phyloP scores from a whole-genome alignment of 371 early-diverging fungal genomes.

The Gilbertella persicaria region DNA sequence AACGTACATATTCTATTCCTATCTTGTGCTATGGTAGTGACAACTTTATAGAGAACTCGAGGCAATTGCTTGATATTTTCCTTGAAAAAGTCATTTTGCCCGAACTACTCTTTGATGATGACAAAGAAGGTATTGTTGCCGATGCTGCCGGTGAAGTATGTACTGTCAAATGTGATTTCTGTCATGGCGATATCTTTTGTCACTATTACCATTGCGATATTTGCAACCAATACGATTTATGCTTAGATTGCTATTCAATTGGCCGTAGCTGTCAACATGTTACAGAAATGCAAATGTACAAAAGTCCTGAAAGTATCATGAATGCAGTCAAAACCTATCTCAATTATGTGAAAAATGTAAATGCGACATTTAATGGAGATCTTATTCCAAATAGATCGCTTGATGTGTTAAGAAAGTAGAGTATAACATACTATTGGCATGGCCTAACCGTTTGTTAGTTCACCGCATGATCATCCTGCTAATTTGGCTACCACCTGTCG shows the following conservation, averaged over 20 bases:
- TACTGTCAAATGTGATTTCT: constrained; percentile 36
- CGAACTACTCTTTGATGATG: constrained; percentile 17
- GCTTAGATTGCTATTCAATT: constrained; percentile 32
- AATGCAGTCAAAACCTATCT: constrained; percentile 11
- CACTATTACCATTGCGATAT: constrained; percentile 34
- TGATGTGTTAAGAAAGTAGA: background rate
- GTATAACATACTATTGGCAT: background rate
- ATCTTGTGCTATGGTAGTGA: background rate
- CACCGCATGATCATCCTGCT: background rate
- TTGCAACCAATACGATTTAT: constrained; percentile 35
- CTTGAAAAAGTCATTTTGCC: constrained; percentile 20
- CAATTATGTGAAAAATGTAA: constrained; percentile 12
- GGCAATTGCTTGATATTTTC: constrained; percentile 16
- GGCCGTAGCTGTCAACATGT: constrained; percentile 40
- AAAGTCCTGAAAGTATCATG: background rate
- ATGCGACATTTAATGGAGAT: background rate
- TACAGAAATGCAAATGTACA: constrained; percentile 23
- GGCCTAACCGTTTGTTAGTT: background rate
- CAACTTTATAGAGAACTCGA: constrained; percentile 12
- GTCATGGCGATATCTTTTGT: constrained; percentile 36
- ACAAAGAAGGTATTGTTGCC: background rate
- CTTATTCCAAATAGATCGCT: background rate
- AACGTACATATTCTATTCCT: background rate
- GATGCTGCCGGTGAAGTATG: constrained; percentile 14
- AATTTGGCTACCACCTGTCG: constrained; percentile 19